Base-by-base conservation (phyloP, 352 stramenopile species). In the Globisporangium iwayamae region DNA sequence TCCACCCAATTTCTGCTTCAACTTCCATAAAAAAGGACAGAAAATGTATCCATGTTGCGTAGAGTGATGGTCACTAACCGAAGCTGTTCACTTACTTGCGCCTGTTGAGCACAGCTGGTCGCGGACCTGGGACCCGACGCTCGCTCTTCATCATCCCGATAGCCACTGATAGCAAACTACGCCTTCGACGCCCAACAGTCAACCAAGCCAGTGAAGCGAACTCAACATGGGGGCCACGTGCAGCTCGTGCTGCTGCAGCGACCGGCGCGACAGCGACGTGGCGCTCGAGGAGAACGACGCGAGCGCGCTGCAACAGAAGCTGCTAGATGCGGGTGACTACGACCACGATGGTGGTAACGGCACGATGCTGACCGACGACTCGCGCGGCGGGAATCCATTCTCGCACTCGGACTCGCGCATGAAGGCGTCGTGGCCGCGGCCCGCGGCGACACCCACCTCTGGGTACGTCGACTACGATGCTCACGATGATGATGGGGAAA, bases 271-370 rank as follows among this genome's bases (percentile, higher is more conserved):
- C 30, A 79, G 60, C 43, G 61, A 76, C 1, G 73, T 83, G 20
- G 63, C 77, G 16, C 50, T 75, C 9, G 52, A 70, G 20, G 74
- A 86, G 53, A 38, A 50, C 34, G 46, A 39, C n/a, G 32, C 41
- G 16, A 74, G 73, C 0, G 68, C 74, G 28, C 68, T 91, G 9
- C 69, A 86, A 30, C 72, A 86, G 39, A 87, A 89, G 60, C 59
- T 91, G 8, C 65, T 91, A 14, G 77, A 56, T 30, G 7, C 38
- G 16, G 32, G 36, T 25, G 54, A 63, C 34, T 63, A 63, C 56
- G 48, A 69, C 39, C 25, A 48, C 20, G 25, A 57, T 1, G 34
- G 11, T 32, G 22, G 50, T 32, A 58, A 69, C 18, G 57, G 39
- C 16, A 56, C 39, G 22, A 60, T 59, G 47, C n/a, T 64, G 16